These are phyloP conservation scores for Hypoxylon sp. DNA, from an alignment of 2,329 filamentous ascomycete genomes.

Conservation along the genomic window DNA sequence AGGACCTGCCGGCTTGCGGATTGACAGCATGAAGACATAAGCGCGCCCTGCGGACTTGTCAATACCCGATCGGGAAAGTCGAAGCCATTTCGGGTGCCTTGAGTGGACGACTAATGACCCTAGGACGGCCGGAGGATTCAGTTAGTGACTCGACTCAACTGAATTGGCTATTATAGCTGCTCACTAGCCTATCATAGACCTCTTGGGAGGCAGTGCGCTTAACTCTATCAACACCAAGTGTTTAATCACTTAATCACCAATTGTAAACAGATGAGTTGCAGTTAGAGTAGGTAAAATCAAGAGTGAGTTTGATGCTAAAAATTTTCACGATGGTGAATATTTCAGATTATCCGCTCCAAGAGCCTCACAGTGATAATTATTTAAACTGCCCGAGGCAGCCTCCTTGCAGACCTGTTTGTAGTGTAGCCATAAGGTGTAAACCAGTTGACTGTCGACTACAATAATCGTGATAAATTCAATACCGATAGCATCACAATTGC, in stretches of 20 bases:
- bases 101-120: slow-evolving; percentile 4
- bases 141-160: slow-evolving; percentile 13
- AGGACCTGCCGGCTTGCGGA: neutral
- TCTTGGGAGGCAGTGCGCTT: neutral
- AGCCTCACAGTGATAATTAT: neutral
- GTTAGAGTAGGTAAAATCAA: neutral
- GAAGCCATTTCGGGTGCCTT: neutral
- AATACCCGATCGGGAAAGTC: slow-evolving; percentile 19
- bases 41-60: slow-evolving; percentile 33
- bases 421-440: neutral
- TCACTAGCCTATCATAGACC: no score
- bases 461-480: neutral
- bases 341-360: neutral
- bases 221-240: neutral
- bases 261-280: neutral
- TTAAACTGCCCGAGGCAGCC: neutral
- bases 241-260: neutral
- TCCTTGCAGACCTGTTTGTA: neutral
- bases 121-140: neutral
- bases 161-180: neutral
- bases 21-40: neutral
- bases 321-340: neutral
- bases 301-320: neutral
- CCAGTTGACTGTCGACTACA: neutral
- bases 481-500: neutral